Evolutionary conservation across 306 rosid genomes (phyloP), one percentile per base, ranked within the genome.

Genomic region (Cucurbita pepo): DNA sequence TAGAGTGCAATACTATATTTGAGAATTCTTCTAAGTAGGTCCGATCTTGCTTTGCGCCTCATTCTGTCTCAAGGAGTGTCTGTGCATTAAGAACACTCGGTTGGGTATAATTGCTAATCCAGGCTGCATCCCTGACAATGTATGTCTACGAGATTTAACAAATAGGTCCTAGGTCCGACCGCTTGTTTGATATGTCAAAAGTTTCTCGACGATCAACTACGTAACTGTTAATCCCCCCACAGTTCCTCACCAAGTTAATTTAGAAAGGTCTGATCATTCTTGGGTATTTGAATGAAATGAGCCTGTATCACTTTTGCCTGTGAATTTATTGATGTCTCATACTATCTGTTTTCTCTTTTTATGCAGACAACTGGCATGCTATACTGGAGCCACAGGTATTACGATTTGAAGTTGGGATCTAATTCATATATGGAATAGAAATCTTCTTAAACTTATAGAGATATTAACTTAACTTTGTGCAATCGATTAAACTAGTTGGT

Each of bases 281-380:
- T 69, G 44, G 73, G 57, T 30, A 48, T 7, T 47, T 3, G 19
- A 9, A 22, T 14, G 14, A 47, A 45, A 66, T 45, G 37, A 21
- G 22, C 72, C 12, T 22, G 72, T 45, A 45, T 45, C 18, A 45
- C 12, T 44, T 40, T 66, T 66, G 5, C 51, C 19, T 6, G 16
- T 45, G 19, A 10, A 45, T 45, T 8, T 1, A 8, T 45, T 8
- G 13, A 45, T 45, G 50, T 45, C 50, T 45, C 11, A 45, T 45
- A 45, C 50, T 8, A 45, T 12, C 11, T 51, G 72, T 67, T 64
- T 58, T 77, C 58, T 56, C 64, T 77, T 78, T 71, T 81, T 76
- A 71, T 85, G 77, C 82, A 85, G 86, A 77, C 88, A 85, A 56
- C 79, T 85, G 59, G 82, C 86, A 48, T 85, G 88, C 81, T 85